Conservation (phyloP, 352 stramenopile species). For the Phytophthora pini region DNA sequence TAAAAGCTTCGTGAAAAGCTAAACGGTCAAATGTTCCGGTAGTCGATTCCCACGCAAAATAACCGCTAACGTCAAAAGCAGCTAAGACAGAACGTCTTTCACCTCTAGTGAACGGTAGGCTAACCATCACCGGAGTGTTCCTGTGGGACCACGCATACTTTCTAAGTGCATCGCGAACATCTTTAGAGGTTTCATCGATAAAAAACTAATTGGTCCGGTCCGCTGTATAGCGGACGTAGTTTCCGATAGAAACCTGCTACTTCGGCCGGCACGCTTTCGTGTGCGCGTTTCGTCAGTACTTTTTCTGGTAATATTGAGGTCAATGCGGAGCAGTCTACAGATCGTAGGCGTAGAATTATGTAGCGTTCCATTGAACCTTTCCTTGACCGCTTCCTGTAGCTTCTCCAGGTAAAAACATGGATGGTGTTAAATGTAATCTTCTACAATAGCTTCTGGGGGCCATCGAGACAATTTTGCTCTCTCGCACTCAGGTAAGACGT, state of each 20-base stretch:
- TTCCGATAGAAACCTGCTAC: constrained; percentile 7
- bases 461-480: background rate
- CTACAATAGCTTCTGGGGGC: background rate
- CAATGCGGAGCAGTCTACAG: constrained; percentile 2
- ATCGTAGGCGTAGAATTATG: constrained; percentile 5
- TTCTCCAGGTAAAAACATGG: constrained; percentile 18
- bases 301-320: constrained; percentile 10
- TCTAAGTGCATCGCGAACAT: background rate
- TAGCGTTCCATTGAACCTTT: background rate
- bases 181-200: constrained; percentile 1
- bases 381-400: constrained; percentile 1
- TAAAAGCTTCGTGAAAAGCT: background rate
- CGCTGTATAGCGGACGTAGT: constrained; percentile 3
- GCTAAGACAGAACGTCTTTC: background rate
- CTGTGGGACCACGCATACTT: background rate
- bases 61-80: background rate
- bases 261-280: constrained; percentile 1
- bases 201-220: constrained; percentile 5
- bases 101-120: background rate
- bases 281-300: constrained; percentile 5
- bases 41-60: background rate
- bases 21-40: background rate
- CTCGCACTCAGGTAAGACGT: background rate
- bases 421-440: background rate
- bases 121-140: background rate